These are phyloP conservation scores for Globisporangium irregulare DNA, from an alignment of 352 stramenopile genomes.

Conservation along the genomic window DNA sequence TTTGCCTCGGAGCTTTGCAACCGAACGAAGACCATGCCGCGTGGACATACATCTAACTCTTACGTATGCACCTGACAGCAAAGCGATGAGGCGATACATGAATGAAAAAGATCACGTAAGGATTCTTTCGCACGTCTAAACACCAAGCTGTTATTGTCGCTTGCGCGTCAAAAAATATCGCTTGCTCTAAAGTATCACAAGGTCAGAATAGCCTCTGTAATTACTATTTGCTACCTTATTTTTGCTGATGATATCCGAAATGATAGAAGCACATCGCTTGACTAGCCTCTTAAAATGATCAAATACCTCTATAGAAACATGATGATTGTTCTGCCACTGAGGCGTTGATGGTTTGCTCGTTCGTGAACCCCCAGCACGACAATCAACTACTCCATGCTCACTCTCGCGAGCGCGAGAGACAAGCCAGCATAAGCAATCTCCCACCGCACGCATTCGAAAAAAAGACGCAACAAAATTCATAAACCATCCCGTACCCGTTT, in stretches of 20 bases:
- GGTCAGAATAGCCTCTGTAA: not conserved
- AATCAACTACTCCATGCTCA: too few relatives aligned
- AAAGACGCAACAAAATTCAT: not conserved
- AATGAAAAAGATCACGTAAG: not conserved
- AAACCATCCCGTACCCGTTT: not conserved
- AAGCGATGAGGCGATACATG: not conserved
- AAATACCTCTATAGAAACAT: too few relatives aligned
- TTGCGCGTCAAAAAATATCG: not conserved
- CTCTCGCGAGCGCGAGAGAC: not conserved
- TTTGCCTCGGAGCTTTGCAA: not conserved
- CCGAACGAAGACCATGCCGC: not conserved
- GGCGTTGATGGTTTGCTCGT: too few relatives aligned
- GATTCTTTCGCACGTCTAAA: not conserved
- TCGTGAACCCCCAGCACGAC: too few relatives aligned
- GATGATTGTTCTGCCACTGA: too few relatives aligned
- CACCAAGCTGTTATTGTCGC: not conserved
- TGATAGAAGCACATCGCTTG: too few relatives aligned
- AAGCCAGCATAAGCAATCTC: slow-evolving; percentile 1
- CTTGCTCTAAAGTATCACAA: not conserved
- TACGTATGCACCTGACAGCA: not conserved
- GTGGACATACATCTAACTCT: not conserved
- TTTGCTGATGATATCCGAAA: too few relatives aligned
- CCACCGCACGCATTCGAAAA: not conserved
- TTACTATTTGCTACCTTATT: too few relatives aligned
- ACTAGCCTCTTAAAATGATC: too few relatives aligned